phyloP scores from a whole-genome alignment of 208 protist genomes.

The Acanthamoeba divionensis region DNA sequence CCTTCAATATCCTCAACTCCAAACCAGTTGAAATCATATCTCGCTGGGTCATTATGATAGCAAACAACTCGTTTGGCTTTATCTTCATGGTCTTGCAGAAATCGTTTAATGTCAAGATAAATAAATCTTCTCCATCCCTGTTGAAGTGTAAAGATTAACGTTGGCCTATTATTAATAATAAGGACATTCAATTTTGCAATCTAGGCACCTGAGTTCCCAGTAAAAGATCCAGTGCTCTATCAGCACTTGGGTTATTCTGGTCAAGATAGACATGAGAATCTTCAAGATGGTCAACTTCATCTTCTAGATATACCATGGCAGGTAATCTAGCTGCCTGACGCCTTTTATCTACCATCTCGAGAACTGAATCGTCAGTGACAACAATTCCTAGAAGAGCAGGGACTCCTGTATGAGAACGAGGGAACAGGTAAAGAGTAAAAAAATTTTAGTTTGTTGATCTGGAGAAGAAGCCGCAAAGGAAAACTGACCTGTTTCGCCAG shows the following conservation, averaged over 20 bases:
- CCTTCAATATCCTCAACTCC: too few relatives aligned
- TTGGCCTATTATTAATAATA: too few relatives aligned
- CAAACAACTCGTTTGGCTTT: too few relatives aligned
- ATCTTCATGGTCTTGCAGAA: background rate
- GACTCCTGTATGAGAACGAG: background rate
- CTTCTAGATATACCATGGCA: conserved; percentile 57
- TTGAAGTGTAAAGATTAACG: too few relatives aligned
- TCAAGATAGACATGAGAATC: conserved; percentile 42
- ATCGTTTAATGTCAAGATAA: background rate
- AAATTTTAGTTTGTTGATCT: too few relatives aligned
- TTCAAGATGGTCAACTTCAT: conserved; percentile 43
- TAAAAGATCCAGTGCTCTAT: conserved; percentile 52
- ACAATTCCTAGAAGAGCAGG: background rate
- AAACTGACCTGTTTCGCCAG: too few relatives aligned
- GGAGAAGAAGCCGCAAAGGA: too few relatives aligned
- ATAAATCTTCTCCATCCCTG: conserved; percentile 62
- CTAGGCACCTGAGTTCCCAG: too few relatives aligned
- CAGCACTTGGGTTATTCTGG: conserved; percentile 6
- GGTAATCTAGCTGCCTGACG: conserved; percentile 40
- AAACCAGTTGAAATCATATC: too few relatives aligned
- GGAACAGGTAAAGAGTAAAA: too few relatives aligned
- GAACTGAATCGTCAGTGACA: conserved; percentile 64
- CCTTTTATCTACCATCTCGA: conserved; percentile 49
- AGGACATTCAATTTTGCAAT: too few relatives aligned
- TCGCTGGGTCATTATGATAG: too few relatives aligned